These are phyloP conservation scores for Erythrophleum fordii DNA, from an alignment of 306 rosid species.

Conservation along the genomic window DNA sequence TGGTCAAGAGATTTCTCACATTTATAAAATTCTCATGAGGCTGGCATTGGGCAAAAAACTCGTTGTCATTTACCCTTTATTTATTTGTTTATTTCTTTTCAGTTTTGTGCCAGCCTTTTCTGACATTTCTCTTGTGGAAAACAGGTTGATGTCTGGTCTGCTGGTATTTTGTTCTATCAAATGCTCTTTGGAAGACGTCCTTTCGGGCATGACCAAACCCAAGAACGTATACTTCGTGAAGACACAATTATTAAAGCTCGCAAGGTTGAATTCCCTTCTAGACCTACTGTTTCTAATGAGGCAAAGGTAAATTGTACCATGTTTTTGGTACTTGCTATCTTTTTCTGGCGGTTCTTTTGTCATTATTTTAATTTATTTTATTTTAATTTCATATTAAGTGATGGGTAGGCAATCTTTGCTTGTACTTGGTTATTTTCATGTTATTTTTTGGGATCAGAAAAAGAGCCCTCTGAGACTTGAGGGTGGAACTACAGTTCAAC, in stretches of 20 bases:
- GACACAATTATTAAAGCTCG: conserved; percentile 98
- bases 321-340: conserved; percentile 15
- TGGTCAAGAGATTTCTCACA: conserved; percentile 1
- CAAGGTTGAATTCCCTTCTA: conserved; percentile 90
- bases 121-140: conserved; percentile 43
- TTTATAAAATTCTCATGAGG: conserved; percentile 14
- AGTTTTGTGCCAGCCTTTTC: background rate
- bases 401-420: conserved; percentile 2
- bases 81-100: background rate
- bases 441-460: background rate
- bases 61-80: background rate
- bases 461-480: conserved; percentile 1
- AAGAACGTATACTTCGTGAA: conserved; percentile 95
- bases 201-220: conserved; percentile 95
- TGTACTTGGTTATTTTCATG: conserved; percentile 20
- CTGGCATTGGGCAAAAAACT: conserved; percentile 22
- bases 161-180: conserved; percentile 88
- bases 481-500: background rate
- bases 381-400: conserved; percentile 14
- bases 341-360: background rate
- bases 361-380: conserved; percentile 8
- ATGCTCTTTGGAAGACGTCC: conserved; percentile 98
- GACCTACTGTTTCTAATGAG: conserved; percentile 88
- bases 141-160: conserved; percentile 99
- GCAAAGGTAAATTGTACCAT: conserved; percentile 78